These are phyloP conservation scores for Firmiana major DNA, from an alignment of 345 rosid species.

Conservation along the genomic window DNA sequence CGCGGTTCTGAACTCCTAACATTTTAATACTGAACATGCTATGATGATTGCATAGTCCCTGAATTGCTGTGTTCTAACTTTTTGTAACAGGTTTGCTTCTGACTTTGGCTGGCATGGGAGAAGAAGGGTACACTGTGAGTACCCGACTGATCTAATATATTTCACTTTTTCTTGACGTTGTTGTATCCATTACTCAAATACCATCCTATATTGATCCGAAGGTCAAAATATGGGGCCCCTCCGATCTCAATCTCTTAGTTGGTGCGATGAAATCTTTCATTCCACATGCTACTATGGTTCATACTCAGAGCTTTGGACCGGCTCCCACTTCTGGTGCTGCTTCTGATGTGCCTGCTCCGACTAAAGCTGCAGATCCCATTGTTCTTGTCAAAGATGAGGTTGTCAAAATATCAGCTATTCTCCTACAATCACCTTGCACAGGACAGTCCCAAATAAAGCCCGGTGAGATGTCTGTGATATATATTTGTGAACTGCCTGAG, in stretches of 20 bases:
- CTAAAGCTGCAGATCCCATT: conserved; percentile 39
- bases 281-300: conserved; percentile 97
- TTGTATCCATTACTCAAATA: conserved; percentile 5
- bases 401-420: conserved; percentile 80
- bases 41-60: neutral
- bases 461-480: conserved; percentile 81
- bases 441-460: conserved; percentile 41
- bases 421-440: conserved; percentile 41
- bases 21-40: conserved; percentile 1
- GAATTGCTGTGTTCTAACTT: conserved; percentile 1
- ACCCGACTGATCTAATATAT: conserved; percentile 4
- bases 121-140: conserved; percentile 90
- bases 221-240: conserved; percentile 98
- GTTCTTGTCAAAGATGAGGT: conserved; percentile 72
- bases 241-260: conserved; percentile 81
- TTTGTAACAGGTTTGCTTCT: conserved; percentile 62
- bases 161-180: conserved; percentile 13
- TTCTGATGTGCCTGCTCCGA: conserved; percentile 28
- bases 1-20: too few species aligned
- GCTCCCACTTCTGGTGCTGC: conserved; percentile 36
- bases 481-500: conserved; percentile 83
- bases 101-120: conserved; percentile 92
- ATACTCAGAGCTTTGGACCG: conserved; percentile 74
- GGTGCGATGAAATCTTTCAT: conserved; percentile 92
- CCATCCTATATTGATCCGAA: conserved; percentile 23